These are phyloP conservation scores for Eutypella sp. DNA, from an alignment of 2,329 filamentous ascomycete species.

Conservation along the genomic window DNA sequence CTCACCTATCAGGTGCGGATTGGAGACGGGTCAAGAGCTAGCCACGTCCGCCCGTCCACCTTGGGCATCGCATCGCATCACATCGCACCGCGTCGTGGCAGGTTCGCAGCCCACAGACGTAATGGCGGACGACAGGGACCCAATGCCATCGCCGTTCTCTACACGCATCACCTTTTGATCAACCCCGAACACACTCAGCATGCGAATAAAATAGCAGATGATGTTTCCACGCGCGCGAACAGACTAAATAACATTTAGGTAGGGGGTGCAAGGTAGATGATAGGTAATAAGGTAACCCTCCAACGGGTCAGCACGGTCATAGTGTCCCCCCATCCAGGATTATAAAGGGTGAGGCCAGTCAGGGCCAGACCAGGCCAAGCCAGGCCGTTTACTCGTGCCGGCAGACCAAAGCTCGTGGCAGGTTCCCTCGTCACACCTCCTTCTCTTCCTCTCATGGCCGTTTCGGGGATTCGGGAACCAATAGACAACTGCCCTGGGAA, in stretches of 20 bases:
- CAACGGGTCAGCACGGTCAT: no score
- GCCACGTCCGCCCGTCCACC: neutral
- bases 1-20: neutral
- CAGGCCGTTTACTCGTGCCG: neutral
- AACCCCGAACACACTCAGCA: no score
- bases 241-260: no score
- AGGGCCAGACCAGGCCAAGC: no score
- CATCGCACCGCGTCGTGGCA: no score
- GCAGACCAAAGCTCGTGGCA: neutral
- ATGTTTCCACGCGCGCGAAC: neutral
- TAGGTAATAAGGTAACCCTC: no score
- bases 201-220: neutral
- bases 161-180: neutral
- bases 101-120: neutral
- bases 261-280: no score
- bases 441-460: neutral
- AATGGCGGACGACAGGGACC: neutral
- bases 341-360: no score
- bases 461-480: neutral
- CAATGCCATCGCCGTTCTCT: neutral
- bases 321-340: no score
- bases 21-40: neutral
- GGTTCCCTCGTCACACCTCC: neutral
- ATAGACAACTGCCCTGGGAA: neutral
- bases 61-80: neutral